Evolutionary conservation across 331 rosid species (phyloP).

Genomic region (Phaseolus coccineus): DNA sequence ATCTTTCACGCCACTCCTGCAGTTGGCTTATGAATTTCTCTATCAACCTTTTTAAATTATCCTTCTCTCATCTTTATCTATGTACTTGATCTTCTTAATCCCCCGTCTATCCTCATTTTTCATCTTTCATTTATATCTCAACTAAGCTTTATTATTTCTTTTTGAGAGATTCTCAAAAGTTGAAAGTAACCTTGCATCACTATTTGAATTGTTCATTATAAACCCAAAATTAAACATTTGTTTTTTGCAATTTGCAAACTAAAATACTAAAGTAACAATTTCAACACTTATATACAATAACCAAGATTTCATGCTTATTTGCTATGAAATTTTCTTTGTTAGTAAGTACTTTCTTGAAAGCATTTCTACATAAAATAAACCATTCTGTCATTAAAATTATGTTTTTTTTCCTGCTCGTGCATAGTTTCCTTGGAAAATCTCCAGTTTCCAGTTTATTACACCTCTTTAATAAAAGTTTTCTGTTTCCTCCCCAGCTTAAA

Average conservation of each 20-base stretch:
- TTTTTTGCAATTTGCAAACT: background rate
- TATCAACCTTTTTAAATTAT: background rate
- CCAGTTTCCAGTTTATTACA: background rate
- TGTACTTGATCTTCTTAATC: background rate
- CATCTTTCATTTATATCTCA: background rate
- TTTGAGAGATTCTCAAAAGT: background rate
- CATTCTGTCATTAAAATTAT: background rate
- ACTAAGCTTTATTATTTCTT: background rate
- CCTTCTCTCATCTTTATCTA: background rate
- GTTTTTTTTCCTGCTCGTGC: background rate
- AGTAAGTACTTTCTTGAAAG: conserved; percentile 12
- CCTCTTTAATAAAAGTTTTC: background rate
- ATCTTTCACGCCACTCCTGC: background rate
- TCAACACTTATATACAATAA: background rate
- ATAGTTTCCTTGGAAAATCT: conserved; percentile 11
- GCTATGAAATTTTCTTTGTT: background rate
- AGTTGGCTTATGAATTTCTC: background rate
- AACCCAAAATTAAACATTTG: background rate
- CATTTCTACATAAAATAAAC: background rate
- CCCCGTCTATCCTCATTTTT: background rate
- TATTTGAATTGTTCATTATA: background rate
- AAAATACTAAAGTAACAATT: background rate
- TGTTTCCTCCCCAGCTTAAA: background rate
- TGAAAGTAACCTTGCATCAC: background rate
- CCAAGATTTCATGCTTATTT: conserved; percentile 10